Percentiles rank a stretch among this genome's conserved stretches.
phyloP scores from a whole-genome alignment of 345 rosid species.

The Mallotus nudiflorus region DNA sequence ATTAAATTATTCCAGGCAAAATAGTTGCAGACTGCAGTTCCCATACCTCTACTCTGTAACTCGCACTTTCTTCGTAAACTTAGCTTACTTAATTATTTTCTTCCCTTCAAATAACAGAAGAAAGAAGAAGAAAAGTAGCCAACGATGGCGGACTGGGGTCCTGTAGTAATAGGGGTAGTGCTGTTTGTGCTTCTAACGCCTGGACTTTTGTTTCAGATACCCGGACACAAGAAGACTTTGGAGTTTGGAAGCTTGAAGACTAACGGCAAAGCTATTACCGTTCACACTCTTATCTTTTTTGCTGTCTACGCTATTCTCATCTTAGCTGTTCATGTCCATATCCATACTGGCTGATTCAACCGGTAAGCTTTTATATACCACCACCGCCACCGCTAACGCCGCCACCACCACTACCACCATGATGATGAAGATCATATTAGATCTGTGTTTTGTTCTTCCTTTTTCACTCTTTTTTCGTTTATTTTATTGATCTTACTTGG shows the following conservation, averaged over 20 bases:
- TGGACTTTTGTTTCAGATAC: slow-evolving; percentile 76
- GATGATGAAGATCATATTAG: neutral
- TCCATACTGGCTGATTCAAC: slow-evolving; percentile 65
- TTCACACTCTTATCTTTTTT: slow-evolving; percentile 88
- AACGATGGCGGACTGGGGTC: slow-evolving; percentile 94
- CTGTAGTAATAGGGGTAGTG: slow-evolving; percentile 76
- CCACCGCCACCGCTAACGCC: too few species aligned
- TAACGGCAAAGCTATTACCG: slow-evolving; percentile 81
- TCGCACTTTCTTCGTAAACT: too few species aligned
- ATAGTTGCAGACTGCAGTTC: too few species aligned
- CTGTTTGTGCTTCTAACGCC: slow-evolving; percentile 84
- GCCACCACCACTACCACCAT: too few species aligned
- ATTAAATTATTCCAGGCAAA: too few species aligned
- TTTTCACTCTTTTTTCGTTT: neutral
- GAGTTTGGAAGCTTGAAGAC: slow-evolving; percentile 89
- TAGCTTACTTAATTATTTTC: too few species aligned
- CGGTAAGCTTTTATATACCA: neutral
- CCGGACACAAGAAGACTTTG: slow-evolving; percentile 57
- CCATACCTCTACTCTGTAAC: too few species aligned
- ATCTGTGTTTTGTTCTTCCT: slow-evolving; percentile 4
- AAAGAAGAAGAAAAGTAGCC: too few species aligned
- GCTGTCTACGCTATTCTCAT: slow-evolving; percentile 68
- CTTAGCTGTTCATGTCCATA: slow-evolving; percentile 76
- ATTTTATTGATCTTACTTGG: neutral
- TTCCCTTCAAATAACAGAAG: too few species aligned